Percentiles rank a stretch among this genome's conserved stretches.
These are phyloP conservation scores for Sistotremastrum niveocremeum DNA, from an alignment of 768 basidiomycete genomes.

Conservation along the genomic window DNA sequence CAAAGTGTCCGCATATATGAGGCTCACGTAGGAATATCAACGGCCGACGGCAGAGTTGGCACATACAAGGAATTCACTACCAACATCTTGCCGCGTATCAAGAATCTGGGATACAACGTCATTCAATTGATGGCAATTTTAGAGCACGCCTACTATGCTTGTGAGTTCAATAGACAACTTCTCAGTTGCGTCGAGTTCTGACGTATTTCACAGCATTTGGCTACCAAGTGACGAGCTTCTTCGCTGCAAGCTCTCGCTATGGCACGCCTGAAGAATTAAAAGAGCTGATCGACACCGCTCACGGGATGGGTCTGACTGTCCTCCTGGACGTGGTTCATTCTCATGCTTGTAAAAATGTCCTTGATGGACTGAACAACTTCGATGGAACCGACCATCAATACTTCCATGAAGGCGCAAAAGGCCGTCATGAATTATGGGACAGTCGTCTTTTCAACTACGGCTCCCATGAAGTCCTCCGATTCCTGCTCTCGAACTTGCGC, in stretches of 20 bases:
- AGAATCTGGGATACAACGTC: conserved; percentile 85
- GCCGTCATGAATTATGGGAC: conserved; percentile 95
- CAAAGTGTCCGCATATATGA: conserved; percentile 77
- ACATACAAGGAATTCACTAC: conserved; percentile 92
- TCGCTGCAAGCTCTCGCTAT: conserved; percentile 92
- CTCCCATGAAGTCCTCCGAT: conserved; percentile 85
- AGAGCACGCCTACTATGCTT: conserved; percentile 98
- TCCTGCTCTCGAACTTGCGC: conserved; percentile 87
- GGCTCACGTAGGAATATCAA: conserved; percentile 96
- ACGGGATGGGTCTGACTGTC: conserved; percentile 83
- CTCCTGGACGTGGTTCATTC: conserved; percentile 96
- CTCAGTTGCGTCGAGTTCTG: conserved; percentile 3
- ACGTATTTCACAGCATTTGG: conserved; percentile 62
- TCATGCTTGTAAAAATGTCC: conserved; percentile 94
- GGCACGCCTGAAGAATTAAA: conserved; percentile 93
- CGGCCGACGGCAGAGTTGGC: conserved; percentile 74
- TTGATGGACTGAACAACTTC: conserved; percentile 90
- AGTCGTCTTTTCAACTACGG: conserved; percentile 96
- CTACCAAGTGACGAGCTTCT: conserved; percentile 96
- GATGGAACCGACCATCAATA: conserved; percentile 97
- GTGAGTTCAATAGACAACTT: conserved; percentile 31
- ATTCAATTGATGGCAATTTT: conserved; percentile 98
- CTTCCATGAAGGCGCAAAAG: conserved; percentile 89
- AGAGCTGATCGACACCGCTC: conserved; percentile 89
- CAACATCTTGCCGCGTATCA: conserved; percentile 76